Percentiles rank a stretch among this genome's conserved stretches.
These are phyloP conservation scores for Ceratocystis variospora DNA, from an alignment of 2,329 filamentous ascomycete genomes.

Conservation along the genomic window DNA sequence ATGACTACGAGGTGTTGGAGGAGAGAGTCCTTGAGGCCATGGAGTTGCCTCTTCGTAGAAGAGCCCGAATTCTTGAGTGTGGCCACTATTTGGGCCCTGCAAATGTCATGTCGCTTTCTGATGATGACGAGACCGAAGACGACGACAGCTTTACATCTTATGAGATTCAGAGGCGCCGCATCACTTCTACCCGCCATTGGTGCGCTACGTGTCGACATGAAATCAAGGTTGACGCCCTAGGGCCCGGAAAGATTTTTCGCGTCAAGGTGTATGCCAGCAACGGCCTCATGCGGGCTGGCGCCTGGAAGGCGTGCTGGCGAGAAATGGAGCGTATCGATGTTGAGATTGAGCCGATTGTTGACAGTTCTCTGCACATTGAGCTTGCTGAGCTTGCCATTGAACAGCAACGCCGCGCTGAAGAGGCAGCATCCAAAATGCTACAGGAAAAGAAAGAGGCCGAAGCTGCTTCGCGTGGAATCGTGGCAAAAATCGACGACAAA, in stretches of 20 bases:
- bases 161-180: constrained; percentile 17
- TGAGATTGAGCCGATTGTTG: constrained; percentile 66
- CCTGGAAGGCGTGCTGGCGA: constrained; percentile 87
- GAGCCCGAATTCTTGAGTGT: constrained; percentile 59
- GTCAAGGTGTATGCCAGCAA: constrained; percentile 91
- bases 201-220: constrained; percentile 42
- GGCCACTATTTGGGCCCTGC: constrained; percentile 59
- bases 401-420: constrained; percentile 31
- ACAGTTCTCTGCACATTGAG: constrained; percentile 42
- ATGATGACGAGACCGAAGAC: constrained; percentile 31
- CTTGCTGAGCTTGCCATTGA: constrained; percentile 42
- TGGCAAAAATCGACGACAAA: constrained; percentile 14
- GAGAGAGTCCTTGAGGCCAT: constrained; percentile 62
- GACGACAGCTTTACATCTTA: constrained; percentile 24
- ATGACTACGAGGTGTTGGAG: constrained; percentile 67
- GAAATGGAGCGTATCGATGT: constrained; percentile 99
- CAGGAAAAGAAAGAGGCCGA: constrained; percentile 27
- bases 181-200: constrained; percentile 32
- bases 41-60: constrained; percentile 49
- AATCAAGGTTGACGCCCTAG: constrained; percentile 41
- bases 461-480: constrained; percentile 18
- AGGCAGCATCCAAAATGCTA: constrained; percentile 27
- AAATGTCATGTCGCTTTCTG: constrained; percentile 33
- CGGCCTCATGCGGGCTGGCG: constrained; percentile 78
- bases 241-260: constrained; percentile 48